Evolutionary conservation across 495 filamentous ascomycete genomes (phyloP), one percentile per base, ranked within the genome.

Genomic region (Lepraria neglecta): DNA sequence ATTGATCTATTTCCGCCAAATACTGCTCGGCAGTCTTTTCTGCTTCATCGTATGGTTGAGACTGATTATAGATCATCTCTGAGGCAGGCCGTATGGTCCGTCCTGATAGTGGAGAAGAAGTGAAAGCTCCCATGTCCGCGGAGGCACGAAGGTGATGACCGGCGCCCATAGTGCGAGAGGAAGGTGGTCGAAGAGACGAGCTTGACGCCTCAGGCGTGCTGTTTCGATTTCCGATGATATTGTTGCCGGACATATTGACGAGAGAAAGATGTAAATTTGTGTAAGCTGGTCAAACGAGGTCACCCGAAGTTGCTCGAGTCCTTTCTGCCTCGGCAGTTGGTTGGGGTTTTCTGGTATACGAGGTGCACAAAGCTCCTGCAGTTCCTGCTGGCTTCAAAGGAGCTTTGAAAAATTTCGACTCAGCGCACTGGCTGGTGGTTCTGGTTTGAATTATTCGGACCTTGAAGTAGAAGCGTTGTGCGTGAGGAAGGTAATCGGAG

Each of bases 1-100:
- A 96, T 72, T 96, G 92, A 69, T 98, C 94, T 67, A 98, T 97
- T 68, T 98, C 94, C 43, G 92, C 90, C 56, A 98, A 91, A 94
- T 95, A 98, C 71, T 98, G 91, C 75, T 96, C 91, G 53, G 94
- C 91, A 40, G 91, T 89, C 76, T 91, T 92, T 68, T 97, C 95
- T 72, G 90, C 80, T 24, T 88, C 84, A 74, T 97, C 94, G 61
- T 96, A 73, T 54, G 80, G 80, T 66, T 84, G 81, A 28, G 78
- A 70, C 72, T 90, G 89, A 65, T 87, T 90, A 72, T 90, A 94
- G 69, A 94, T 96, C 51, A 88, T 82, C 68, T 97, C 94, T 45
- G 95, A 97, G 3, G 94, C 89, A 15, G 94, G 94, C 68, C 94
- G 88, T 68, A 96, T 95, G 67, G 76, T 82, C 61, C 91, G 90